phyloP scores from a whole-genome alignment of 2,329 filamentous ascomycete species.

The Alternaria ethzedia region DNA sequence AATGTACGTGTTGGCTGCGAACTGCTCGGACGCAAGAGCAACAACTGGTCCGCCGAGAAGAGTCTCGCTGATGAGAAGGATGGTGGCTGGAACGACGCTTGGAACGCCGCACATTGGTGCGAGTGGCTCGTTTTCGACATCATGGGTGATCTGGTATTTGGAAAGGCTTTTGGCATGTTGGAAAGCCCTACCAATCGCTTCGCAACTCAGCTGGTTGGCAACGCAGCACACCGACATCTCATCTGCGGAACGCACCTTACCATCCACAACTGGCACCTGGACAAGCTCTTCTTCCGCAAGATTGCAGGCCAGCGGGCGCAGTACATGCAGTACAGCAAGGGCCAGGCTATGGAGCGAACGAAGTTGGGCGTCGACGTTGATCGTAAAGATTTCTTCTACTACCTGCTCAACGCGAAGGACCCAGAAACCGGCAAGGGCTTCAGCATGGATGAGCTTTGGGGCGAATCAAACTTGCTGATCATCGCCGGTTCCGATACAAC shows the following conservation, averaged over 20 bases:
- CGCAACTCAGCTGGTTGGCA: constrained; percentile 51
- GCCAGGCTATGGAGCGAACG: constrained; percentile 52
- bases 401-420: constrained; percentile 56
- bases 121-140: constrained; percentile 59
- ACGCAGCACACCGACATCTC: constrained; percentile 54
- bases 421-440: constrained; percentile 54
- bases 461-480: constrained; percentile 58
- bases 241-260: constrained; percentile 54
- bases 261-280: constrained; percentile 52
- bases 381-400: constrained; percentile 57
- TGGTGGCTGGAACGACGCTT: constrained; percentile 50
- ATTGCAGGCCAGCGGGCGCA: constrained; percentile 50
- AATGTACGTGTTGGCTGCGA: constrained; percentile 51
- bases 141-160: constrained; percentile 58
- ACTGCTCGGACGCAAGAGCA: constrained; percentile 35
- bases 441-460: constrained; percentile 55
- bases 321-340: constrained; percentile 54
- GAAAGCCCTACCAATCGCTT: constrained; percentile 50
- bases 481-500: constrained; percentile 57
- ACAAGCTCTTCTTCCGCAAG: constrained; percentile 54
- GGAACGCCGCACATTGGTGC: constrained; percentile 55
- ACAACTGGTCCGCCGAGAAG: constrained; percentile 12
- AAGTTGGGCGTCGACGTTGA: constrained; percentile 50
- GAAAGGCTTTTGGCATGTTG: constrained; percentile 54
- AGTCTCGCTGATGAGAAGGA: constrained; percentile 14